Conservation (phyloP, 2,329 filamentous ascomycete species). For the Thermothelomyces thermophilus region DNA sequence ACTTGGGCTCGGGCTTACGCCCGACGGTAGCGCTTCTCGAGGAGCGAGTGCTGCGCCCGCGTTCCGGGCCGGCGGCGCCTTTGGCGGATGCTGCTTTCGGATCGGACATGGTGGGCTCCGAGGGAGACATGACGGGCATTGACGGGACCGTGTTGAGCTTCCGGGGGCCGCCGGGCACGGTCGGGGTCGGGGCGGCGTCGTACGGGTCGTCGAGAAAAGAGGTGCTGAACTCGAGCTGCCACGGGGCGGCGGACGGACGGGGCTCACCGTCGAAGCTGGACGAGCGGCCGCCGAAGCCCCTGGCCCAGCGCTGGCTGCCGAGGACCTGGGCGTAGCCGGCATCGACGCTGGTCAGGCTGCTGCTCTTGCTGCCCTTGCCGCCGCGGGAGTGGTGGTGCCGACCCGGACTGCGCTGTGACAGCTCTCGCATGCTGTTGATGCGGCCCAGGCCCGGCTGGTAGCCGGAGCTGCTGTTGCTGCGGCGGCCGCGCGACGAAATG, state of each 20-base stretch:
- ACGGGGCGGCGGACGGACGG: constrained; percentile 31
- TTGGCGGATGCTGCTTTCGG: constrained; percentile 33
- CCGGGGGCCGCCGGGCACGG: constrained; percentile 72
- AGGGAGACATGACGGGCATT: constrained; percentile 34
- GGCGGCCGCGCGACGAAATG: constrained; percentile 53
- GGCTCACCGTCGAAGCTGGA: constrained; percentile 67
- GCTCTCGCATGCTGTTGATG: constrained; percentile 57
- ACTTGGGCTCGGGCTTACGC: constrained; percentile 28
- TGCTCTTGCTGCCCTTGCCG: constrained; percentile 65
- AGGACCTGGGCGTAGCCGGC: constrained; percentile 50
- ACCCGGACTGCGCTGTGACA: constrained; percentile 34
- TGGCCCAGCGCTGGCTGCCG: constrained; percentile 52
- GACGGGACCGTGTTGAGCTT: constrained; percentile 32
- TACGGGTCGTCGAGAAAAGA: constrained; percentile 47
- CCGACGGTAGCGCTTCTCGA: constrained; percentile 41
- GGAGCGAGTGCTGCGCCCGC: constrained; percentile 54
- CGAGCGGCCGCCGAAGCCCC: constrained; percentile 50
- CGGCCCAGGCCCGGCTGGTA: constrained; percentile 54
- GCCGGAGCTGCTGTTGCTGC: constrained; percentile 77
- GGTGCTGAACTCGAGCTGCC: constrained; percentile 45
- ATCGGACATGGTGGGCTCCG: constrained; percentile 30
- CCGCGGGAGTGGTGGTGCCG: constrained; percentile 47
- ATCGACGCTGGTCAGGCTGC: constrained; percentile 61
- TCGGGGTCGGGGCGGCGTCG: constrained; percentile 81
- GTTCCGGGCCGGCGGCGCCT: constrained; percentile 34